Percentiles rank a stretch among this genome's conserved stretches.
Evolutionary conservation across 331 rosid species (phyloP).

Genomic region (Spiraea crenata): DNA sequence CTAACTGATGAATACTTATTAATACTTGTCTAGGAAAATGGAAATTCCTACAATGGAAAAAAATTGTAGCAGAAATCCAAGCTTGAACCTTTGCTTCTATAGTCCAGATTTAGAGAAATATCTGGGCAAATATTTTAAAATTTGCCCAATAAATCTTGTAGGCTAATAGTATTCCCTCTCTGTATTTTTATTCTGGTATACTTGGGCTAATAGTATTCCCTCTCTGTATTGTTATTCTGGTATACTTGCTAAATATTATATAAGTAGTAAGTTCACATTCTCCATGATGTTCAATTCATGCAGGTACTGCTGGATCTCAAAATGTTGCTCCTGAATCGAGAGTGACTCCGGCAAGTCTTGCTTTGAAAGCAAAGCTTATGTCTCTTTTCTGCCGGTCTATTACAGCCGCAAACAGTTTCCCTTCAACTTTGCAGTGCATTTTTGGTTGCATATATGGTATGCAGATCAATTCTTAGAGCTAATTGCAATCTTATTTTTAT

Average conservation of each 20-base stretch:
- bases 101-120: too few relatives aligned
- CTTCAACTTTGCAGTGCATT: constrained; percentile 91
- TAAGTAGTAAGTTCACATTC: constrained; percentile 10
- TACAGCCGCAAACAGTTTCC: constrained; percentile 90
- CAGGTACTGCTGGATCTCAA: constrained; percentile 70
- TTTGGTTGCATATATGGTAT: constrained; percentile 93
- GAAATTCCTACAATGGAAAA: not conserved
- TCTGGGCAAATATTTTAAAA: too few relatives aligned
- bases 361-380: constrained; percentile 80
- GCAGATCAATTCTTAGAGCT: constrained; percentile 5
- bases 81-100: not conserved
- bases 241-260: not conserved
- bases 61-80: not conserved
- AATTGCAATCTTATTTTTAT: not conserved
- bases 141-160: too few relatives aligned
- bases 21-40: too few relatives aligned
- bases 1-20: too few relatives aligned
- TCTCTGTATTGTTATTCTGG: too few relatives aligned
- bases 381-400: constrained; percentile 91
- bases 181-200: too few relatives aligned
- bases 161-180: too few relatives aligned
- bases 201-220: too few relatives aligned
- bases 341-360: constrained; percentile 69
- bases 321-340: constrained; percentile 58
- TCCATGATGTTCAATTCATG: constrained; percentile 15